These are phyloP conservation scores for Physcomitrellopsis africana DNA, from an alignment of 225 moss, liverwort and hornwort genomes.

Conservation along the genomic window DNA sequence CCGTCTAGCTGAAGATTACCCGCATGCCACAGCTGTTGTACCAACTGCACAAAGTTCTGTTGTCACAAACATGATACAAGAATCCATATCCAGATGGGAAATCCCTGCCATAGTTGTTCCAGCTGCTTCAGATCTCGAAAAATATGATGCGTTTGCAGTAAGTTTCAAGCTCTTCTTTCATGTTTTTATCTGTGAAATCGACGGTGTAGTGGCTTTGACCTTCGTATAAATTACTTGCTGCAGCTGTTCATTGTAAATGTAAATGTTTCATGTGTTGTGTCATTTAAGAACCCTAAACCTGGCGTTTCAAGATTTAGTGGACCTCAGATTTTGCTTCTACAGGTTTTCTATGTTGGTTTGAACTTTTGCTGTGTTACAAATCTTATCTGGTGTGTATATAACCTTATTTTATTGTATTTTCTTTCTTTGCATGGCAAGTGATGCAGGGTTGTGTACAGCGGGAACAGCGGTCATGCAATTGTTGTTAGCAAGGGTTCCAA, in stretches of 20 bases:
- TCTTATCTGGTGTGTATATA: neutral
- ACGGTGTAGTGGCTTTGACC: neutral
- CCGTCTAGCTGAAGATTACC: slow-evolving; percentile 58
- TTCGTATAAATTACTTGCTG: neutral
- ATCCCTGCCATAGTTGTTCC: slow-evolving; percentile 72
- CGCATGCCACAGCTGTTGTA: slow-evolving; percentile 64
- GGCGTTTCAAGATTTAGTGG: neutral
- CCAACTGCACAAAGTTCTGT: slow-evolving; percentile 67
- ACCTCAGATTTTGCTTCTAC: slow-evolving; percentile 5
- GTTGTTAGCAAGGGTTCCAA: slow-evolving; percentile 78
- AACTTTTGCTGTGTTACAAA: neutral
- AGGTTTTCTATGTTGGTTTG: too few species aligned
- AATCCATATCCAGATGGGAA: slow-evolving; percentile 70
- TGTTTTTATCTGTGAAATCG: neutral
- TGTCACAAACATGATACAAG: slow-evolving; percentile 59
- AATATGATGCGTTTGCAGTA: slow-evolving; percentile 92
- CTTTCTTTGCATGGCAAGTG: slow-evolving; percentile 65
- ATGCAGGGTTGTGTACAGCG: slow-evolving; percentile 85
- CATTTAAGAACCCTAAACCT: too few species aligned
- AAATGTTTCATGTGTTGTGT: neutral
- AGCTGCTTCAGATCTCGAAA: slow-evolving; percentile 76
- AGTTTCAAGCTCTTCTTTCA: slow-evolving; percentile 35
- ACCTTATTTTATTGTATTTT: slow-evolving; percentile 4
- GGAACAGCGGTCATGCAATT: slow-evolving; percentile 86
- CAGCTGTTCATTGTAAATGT: slow-evolving; percentile 5